Conservation (phyloP, 768 basidiomycete species). For the Boletales sp. region DNA sequence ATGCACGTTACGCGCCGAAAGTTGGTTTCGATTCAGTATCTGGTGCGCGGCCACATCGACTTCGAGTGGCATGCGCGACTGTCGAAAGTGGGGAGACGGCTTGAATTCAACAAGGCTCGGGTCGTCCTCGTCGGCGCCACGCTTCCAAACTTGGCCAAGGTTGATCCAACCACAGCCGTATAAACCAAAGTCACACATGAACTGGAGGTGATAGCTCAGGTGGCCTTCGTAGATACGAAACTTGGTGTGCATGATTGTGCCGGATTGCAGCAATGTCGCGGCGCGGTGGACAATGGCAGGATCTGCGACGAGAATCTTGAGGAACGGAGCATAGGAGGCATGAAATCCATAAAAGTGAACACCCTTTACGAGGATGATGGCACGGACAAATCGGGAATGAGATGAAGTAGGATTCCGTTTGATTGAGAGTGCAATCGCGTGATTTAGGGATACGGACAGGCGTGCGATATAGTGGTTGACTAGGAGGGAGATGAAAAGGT, state of each 20-base stretch:
- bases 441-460: constrained; percentile 74
- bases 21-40: constrained; percentile 76
- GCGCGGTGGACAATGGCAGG: constrained; percentile 68
- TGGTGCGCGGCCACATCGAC: constrained; percentile 78
- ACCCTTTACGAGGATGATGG: constrained; percentile 87
- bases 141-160: constrained; percentile 61
- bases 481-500: constrained; percentile 26
- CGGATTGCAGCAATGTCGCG: constrained; percentile 74
- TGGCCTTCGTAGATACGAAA: constrained; percentile 89
- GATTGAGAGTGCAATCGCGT: constrained; percentile 79
- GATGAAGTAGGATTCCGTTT: constrained; percentile 64
- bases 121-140: constrained; percentile 36
- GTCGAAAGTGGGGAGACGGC: constrained; percentile 57
- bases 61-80: constrained; percentile 74
- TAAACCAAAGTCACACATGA: constrained; percentile 91
- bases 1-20: constrained; percentile 63
- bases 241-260: constrained; percentile 74
- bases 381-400: constrained; percentile 63
- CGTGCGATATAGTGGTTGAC: constrained; percentile 71
- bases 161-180: constrained; percentile 94
- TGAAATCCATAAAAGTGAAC: constrained; percentile 95
- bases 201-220: constrained; percentile 83
- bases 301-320: constrained; percentile 78
- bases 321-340: constrained; percentile 76
- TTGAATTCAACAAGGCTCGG: constrained; percentile 32